These are phyloP conservation scores for Xylariales sp. DNA, from an alignment of 2,329 filamentous ascomycete species.

Conservation along the genomic window DNA sequence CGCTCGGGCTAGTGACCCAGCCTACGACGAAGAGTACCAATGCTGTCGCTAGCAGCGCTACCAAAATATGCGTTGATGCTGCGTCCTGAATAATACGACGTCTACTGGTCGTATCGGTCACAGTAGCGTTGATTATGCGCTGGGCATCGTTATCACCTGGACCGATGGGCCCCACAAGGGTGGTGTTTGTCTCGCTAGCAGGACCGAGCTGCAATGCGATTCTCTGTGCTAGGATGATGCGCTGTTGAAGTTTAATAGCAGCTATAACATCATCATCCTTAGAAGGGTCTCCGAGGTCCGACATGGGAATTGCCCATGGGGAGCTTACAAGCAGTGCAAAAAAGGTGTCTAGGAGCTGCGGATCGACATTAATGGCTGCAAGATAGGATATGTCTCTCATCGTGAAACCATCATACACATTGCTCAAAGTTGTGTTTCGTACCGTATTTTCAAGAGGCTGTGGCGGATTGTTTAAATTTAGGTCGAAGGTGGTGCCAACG, in stretches of 20 bases:
- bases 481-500: background rate
- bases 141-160: background rate
- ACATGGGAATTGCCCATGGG: background rate
- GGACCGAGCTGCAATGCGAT: background rate
- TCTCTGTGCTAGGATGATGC: background rate
- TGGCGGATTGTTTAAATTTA: background rate
- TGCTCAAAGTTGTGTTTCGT: background rate
- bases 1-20: background rate
- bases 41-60: background rate
- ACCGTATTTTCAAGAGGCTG: background rate
- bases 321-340: background rate
- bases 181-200: background rate
- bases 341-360: background rate
- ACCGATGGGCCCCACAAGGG: background rate
- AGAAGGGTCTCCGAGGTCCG: background rate
- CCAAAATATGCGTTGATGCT: background rate
- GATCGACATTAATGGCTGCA: background rate
- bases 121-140: slow-evolving; percentile 4
- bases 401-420: background rate
- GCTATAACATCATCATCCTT: background rate
- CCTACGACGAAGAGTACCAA: background rate
- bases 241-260: background rate
- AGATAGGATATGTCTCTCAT: background rate
- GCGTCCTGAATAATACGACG: slow-evolving; percentile 4
- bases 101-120: background rate